A percentile compares a stretch with the other conserved stretches of the same genome.
Conservation (phyloP, 2,329 filamentous ascomycete genomes). For the Stagonosporopsis vannaccii region DNA sequence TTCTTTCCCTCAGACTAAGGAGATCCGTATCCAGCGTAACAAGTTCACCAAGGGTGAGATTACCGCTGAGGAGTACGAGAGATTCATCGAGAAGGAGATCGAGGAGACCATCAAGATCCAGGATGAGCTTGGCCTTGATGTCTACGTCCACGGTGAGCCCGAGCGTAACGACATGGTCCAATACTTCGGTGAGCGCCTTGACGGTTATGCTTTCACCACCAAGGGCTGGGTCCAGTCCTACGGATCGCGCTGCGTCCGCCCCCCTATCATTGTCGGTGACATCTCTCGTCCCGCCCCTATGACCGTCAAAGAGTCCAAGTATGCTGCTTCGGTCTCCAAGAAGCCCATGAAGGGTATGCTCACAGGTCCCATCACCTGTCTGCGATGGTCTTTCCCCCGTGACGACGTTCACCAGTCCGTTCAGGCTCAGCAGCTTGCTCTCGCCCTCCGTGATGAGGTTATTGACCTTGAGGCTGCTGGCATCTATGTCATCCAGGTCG, state of each 20-base stretch:
- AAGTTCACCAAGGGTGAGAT: slow-evolving; percentile 99
- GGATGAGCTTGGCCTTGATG: slow-evolving; percentile 96
- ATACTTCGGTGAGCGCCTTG: slow-evolving; percentile 97
- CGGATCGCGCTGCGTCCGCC: slow-evolving; percentile 96
- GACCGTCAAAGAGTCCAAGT: slow-evolving; percentile 99
- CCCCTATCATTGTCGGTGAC: slow-evolving; percentile 97
- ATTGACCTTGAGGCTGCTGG: slow-evolving; percentile 97
- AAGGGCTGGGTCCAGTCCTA: slow-evolving; percentile 99
- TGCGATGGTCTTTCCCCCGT: slow-evolving; percentile 99
- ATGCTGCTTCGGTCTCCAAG: slow-evolving; percentile 92
- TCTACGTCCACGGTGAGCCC: slow-evolving; percentile 97
- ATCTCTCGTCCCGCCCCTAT: slow-evolving; percentile 96
- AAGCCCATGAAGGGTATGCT: slow-evolving; percentile 99
- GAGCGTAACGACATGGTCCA: slow-evolving; percentile 99
- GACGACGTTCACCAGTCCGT: slow-evolving; percentile 99
- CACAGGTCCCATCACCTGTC: slow-evolving; percentile 97
- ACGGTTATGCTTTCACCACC: slow-evolving; percentile 98
- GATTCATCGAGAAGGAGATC: slow-evolving; percentile 99
- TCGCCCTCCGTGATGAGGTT: slow-evolving; percentile 98
- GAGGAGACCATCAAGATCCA: slow-evolving; percentile 93
- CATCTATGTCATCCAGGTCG: slow-evolving; percentile 97
- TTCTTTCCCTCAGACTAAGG: slow-evolving; percentile 99
- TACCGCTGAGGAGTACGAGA: slow-evolving; percentile 89
- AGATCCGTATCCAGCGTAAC: slow-evolving; percentile 95
- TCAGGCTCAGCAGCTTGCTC: slow-evolving; percentile 97